Conservation (phyloP, 805 yeast species). For the Candida silvatica region DNA sequence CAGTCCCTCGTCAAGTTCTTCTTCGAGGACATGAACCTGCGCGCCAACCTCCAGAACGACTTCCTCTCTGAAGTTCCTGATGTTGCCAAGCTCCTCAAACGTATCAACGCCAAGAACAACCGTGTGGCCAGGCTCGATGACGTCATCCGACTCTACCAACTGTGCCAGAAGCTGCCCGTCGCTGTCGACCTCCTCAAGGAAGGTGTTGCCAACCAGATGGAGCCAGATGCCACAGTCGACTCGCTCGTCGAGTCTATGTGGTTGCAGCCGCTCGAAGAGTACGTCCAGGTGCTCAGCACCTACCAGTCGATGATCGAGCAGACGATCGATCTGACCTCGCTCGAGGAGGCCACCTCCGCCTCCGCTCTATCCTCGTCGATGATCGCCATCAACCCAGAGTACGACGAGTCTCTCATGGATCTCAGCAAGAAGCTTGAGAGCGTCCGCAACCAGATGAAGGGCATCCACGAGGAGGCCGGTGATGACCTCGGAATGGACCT, state of each 20-base stretch:
- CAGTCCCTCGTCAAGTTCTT: conserved; percentile 70
- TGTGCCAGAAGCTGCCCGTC: conserved; percentile 64
- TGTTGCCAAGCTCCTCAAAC: conserved; percentile 64
- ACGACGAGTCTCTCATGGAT: conserved; percentile 65
- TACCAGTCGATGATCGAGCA: conserved; percentile 85
- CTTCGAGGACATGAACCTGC: conserved; percentile 57
- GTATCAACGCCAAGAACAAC: conserved; percentile 36
- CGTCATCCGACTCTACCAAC: conserved; percentile 80
- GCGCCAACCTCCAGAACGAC: conserved; percentile 59
- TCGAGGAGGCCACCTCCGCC: conserved; percentile 62
- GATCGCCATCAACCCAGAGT: conserved; percentile 80
- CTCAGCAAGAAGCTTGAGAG: conserved; percentile 51
- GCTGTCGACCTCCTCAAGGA: conserved; percentile 43
- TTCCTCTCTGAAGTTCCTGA: conserved; percentile 75
- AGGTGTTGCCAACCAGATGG: conserved; percentile 28
- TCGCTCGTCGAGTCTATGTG: conserved; percentile 43
- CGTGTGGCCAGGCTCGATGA: conserved; percentile 64
- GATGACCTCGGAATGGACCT: conserved; percentile 74
- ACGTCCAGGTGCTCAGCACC: conserved; percentile 46
- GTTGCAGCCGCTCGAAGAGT: conserved; percentile 45
- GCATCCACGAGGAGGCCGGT: conserved; percentile 55
- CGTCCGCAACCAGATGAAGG: conserved; percentile 44
- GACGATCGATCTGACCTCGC: conserved; percentile 79
- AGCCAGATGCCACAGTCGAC: conserved; percentile 9
- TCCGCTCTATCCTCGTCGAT: conserved; percentile 16